A percentile compares a stretch with the other conserved stretches of the same genome.
These are phyloP conservation scores for Cucumis sativus DNA, from an alignment of 306 rosid genomes.

Conservation along the genomic window DNA sequence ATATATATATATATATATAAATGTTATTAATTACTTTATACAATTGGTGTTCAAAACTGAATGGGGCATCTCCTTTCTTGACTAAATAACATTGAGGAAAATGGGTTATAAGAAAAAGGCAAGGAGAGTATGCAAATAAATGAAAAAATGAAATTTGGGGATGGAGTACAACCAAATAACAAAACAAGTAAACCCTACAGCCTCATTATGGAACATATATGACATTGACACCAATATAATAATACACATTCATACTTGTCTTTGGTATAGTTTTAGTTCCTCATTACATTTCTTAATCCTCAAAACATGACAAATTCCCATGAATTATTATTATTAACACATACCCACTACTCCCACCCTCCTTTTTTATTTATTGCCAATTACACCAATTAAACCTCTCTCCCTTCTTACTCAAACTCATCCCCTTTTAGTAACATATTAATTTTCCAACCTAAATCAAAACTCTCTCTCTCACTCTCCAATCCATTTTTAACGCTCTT, in stretches of 20 bases:
- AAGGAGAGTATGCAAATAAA: neutral
- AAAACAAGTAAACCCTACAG: neutral
- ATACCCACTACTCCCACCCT: neutral
- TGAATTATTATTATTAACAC: neutral
- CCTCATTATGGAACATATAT: neutral
- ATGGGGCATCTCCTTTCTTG: neutral
- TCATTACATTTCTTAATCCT: neutral
- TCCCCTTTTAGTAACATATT: neutral
- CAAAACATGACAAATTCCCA: neutral
- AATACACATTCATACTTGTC: constrained; percentile 1
- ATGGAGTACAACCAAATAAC: constrained; percentile 3
- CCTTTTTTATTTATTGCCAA: neutral
- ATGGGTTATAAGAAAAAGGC: neutral
- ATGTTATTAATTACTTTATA: neutral
- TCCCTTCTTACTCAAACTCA: neutral
- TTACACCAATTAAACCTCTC: neutral
- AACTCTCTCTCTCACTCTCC: neutral
- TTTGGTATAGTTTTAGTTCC: neutral
- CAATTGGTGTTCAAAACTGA: neutral
- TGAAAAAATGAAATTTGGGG: neutral
- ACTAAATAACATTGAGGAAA: neutral
- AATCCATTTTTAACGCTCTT: neutral
- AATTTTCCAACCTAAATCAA: neutral
- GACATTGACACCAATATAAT: neutral
- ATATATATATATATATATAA: neutral